phyloP scores from a whole-genome alignment of 2,329 filamentous ascomycete species.

The Didymella segeticola region DNA sequence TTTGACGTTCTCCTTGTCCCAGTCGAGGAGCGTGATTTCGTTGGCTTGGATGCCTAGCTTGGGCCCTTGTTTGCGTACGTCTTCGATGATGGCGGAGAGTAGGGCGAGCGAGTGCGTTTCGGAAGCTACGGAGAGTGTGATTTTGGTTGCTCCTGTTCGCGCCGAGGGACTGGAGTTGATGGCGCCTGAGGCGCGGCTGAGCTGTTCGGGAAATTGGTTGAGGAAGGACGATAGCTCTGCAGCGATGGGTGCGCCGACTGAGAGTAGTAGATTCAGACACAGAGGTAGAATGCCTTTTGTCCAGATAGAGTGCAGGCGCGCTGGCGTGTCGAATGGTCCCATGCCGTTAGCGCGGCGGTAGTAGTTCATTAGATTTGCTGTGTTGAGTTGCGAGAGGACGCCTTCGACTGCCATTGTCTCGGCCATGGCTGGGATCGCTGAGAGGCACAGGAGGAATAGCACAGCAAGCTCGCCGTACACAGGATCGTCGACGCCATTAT shows the following conservation, averaged over 20 bases:
- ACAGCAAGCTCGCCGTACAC: slow-evolving; percentile 93
- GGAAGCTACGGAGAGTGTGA: slow-evolving; percentile 75
- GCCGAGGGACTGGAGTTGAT: slow-evolving; percentile 63
- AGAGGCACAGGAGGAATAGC: slow-evolving; percentile 86
- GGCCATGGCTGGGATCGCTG: slow-evolving; percentile 78
- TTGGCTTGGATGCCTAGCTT: slow-evolving; percentile 58
- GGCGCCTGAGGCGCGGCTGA: slow-evolving; percentile 73
- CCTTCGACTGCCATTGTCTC: slow-evolving; percentile 91
- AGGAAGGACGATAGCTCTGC: slow-evolving; percentile 86
- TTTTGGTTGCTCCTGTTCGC: slow-evolving; percentile 53
- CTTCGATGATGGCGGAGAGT: slow-evolving; percentile 73
- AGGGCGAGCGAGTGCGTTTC: slow-evolving; percentile 83
- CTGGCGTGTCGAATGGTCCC: slow-evolving; percentile 78
- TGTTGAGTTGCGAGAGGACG: slow-evolving; percentile 77
- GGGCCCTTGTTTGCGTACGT: slow-evolving; percentile 61
- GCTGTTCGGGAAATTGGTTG: slow-evolving; percentile 84
- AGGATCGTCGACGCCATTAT: slow-evolving; percentile 72
- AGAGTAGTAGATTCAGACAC: slow-evolving; percentile 83
- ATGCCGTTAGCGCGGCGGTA: slow-evolving; percentile 73
- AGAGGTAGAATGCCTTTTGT: slow-evolving; percentile 84
- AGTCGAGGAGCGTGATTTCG: slow-evolving; percentile 75
- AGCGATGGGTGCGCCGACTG: slow-evolving; percentile 81
- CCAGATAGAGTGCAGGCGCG: slow-evolving; percentile 89
- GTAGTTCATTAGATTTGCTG: slow-evolving; percentile 78
- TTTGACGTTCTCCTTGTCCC: slow-evolving; percentile 74